phyloP scores from a whole-genome alignment of 2,329 filamentous ascomycete genomes.

The Raffaelea ambrosiae region DNA sequence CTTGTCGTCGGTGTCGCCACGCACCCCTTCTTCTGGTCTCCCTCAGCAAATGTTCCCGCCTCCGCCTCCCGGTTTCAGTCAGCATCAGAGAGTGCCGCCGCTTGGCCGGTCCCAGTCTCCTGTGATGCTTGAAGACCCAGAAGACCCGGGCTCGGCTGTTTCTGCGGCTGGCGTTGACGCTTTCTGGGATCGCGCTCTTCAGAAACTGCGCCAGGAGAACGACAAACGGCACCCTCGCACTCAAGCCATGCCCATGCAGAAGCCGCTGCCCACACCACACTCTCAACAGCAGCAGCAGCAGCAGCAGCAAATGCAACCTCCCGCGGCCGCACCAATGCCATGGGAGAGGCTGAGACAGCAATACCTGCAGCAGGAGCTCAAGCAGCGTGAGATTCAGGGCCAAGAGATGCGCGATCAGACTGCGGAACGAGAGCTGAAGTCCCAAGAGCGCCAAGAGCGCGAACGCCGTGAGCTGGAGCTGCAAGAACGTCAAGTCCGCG shows the following conservation, averaged over 20 bases:
- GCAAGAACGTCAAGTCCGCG: background rate
- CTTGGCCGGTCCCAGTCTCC: background rate
- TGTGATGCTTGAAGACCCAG: background rate
- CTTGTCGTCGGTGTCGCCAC: background rate
- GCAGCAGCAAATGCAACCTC: background rate
- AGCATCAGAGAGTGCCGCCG: too few relatives aligned
- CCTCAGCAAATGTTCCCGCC: too few relatives aligned
- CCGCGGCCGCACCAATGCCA: too few relatives aligned
- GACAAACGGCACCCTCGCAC: background rate
- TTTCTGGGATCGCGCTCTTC: conserved; percentile 2
- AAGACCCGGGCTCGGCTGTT: background rate
- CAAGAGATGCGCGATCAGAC: too few relatives aligned
- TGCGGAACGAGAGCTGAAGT: background rate
- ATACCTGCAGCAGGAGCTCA: too few relatives aligned
- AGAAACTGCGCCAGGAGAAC: background rate
- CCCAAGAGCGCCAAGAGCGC: background rate
- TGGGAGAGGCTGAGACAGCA: too few relatives aligned
- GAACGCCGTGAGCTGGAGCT: background rate
- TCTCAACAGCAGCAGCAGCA: background rate
- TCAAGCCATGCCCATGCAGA: background rate
- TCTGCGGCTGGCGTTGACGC: conserved; percentile 1
- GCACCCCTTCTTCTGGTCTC: too few relatives aligned
- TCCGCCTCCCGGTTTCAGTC: background rate
- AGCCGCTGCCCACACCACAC: background rate
- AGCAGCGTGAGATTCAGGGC: too few relatives aligned